Evolutionary conservation across 139 green algal species (phyloP).

Genomic region (Edaphochlamys debaryana): DNA sequence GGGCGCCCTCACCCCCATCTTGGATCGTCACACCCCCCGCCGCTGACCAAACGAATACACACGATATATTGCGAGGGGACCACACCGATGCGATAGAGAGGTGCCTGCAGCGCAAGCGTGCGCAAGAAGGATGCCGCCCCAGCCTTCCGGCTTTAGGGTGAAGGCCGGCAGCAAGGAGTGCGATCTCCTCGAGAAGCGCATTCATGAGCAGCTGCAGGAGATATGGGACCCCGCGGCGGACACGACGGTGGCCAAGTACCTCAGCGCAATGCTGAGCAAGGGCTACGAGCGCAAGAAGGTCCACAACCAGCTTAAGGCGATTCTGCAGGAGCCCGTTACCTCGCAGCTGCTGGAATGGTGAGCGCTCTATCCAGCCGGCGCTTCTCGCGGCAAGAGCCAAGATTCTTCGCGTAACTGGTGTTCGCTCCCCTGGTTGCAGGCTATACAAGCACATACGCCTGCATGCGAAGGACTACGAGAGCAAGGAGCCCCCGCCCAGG

Average conservation of each 20-base stretch:
- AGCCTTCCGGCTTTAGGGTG: neutral
- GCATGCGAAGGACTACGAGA: conserved; percentile 17
- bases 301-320: conserved; percentile 1
- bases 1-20: too few relatives aligned
- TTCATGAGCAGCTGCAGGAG: conserved; percentile 21
- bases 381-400: neutral
- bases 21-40: too few relatives aligned
- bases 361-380: neutral
- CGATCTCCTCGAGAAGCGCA: neutral
- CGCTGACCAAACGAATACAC: too few relatives aligned
- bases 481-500: conserved; percentile 4
- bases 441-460: conserved; percentile 25
- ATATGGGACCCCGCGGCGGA: conserved; percentile 34
- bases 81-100: too few relatives aligned
- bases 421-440: too few relatives aligned
- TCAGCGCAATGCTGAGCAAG: conserved; percentile 20
- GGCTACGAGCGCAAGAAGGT: conserved; percentile 26
- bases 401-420: too few relatives aligned
- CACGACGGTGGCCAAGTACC: conserved; percentile 22
- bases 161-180: conserved; percentile 7
- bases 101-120: too few relatives aligned
- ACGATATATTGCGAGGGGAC: too few relatives aligned
- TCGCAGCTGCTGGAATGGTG: conserved; percentile 20
- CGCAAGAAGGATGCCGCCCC: neutral
- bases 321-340: conserved; percentile 3